phyloP scores from a whole-genome alignment of 257 asterid genomes.

The Fraxinus excelsior region DNA sequence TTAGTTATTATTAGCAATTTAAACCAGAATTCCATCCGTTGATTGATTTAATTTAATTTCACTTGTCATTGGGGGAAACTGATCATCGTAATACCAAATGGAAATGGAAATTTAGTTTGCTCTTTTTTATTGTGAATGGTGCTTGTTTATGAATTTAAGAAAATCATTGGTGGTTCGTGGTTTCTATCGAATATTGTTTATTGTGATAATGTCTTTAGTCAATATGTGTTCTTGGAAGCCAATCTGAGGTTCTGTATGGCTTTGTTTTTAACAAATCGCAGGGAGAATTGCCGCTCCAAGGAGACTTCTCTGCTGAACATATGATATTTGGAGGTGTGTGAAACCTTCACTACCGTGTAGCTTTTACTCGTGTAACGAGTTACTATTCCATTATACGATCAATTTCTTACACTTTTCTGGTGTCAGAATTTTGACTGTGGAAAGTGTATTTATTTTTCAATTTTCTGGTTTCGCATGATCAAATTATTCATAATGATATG shows the following conservation, averaged over 20 bases:
- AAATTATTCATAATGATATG: neutral
- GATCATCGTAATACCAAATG: neutral
- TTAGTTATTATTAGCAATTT: neutral
- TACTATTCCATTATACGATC: neutral
- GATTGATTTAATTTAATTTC: slow-evolving; percentile 1
- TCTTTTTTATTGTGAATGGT: neutral
- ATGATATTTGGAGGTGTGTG: slow-evolving; percentile 95
- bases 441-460: neutral
- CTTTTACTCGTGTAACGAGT: neutral
- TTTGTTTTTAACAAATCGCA: slow-evolving; percentile 32
- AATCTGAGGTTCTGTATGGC: neutral
- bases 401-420: slow-evolving; percentile 13
- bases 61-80: neutral
- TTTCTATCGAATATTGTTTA: neutral
- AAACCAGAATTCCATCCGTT: neutral
- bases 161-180: neutral
- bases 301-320: slow-evolving; percentile 98
- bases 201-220: neutral
- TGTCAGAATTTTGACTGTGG: neutral
- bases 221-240: neutral
- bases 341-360: slow-evolving; percentile 8
- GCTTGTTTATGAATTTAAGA: slow-evolving; percentile 5
- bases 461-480: neutral
- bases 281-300: slow-evolving; percentile 99
- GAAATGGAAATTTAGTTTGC: neutral